Base-by-base conservation (phyloP, 202 grass and related monocot genomes). In the Saccharum hybrid region DNA sequence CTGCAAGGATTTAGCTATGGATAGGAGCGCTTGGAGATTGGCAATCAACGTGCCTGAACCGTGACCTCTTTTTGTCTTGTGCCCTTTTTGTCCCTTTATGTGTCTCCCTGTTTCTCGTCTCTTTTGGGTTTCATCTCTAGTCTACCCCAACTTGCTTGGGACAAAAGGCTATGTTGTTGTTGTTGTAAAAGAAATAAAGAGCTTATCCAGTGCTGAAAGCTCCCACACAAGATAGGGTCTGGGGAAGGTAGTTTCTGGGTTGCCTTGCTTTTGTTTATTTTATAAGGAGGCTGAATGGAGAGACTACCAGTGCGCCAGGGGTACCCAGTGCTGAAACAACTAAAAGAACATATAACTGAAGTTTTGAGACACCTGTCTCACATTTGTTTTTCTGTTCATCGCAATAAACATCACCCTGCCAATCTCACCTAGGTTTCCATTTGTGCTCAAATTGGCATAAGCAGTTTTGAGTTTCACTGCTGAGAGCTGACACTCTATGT, bases 401-500 rank as follows among this genome's bases (percentile, higher is more conserved):
- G 41, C 41, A 42, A 42, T 42, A 42, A 43, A 43, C 41, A 43
- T 43, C 10, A 11, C 10, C 10, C 41, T 11, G 41, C 3, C 31
- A 33, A 33, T 33, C 31, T 52, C 34, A 19, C 33, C 26, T 37
- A 15, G 6, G 54, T 66, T 51, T 26, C 7, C 6, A 38, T 68
- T 22, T n/a, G 34, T 54, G 10, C 63, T 39, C 78, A 81, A 36
- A 69, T 72, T 46, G 51, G 63, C 64, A 71, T 45, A 61, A 74
- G 56, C 21, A 49, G 38, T 77, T 71, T n/a, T 87, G 30, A 82
- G 11, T 81, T 66, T 72, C 54, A 18, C 5, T 86, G 52, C 68
- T 86, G 41, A 72, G 22, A 18, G 69, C 6, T 72, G 70, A 92
- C 78, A 87, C 57, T 85, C 67, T 41, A n/a, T n/a, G 28, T 86